A percentile compares a stretch with the other conserved stretches of the same genome.
phyloP scores from a whole-genome alignment of 768 basidiomycete genomes.

The Xerocomellus chrysenteron region DNA sequence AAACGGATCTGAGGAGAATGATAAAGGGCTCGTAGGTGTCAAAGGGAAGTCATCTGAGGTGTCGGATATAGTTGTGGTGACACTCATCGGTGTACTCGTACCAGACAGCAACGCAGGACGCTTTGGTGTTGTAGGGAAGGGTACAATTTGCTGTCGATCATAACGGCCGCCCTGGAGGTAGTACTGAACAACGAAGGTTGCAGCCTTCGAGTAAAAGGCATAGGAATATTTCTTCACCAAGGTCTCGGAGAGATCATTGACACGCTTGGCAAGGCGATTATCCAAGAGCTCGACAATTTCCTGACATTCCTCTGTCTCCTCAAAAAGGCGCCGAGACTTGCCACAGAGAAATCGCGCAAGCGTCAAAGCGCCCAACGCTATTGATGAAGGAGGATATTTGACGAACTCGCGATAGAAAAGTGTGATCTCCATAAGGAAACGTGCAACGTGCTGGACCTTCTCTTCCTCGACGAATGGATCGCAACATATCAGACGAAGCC shows the following conservation, averaged over 20 bases:
- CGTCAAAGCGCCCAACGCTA: conserved; percentile 87
- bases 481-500: conserved; percentile 85
- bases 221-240: conserved; percentile 98
- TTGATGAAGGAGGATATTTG: conserved; percentile 77
- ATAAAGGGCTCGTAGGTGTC: conserved; percentile 72
- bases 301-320: conserved; percentile 81
- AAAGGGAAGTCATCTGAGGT: conserved; percentile 80
- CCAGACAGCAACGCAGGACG: conserved; percentile 43
- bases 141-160: conserved; percentile 41
- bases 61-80: conserved; percentile 71
- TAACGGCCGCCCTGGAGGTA: conserved; percentile 89
- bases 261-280: conserved; percentile 78
- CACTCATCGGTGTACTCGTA: conserved; percentile 72
- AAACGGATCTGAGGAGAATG: conserved; percentile 41
- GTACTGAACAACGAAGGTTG: conserved; percentile 89
- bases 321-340: conserved; percentile 72
- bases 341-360: conserved; percentile 87
- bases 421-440: conserved; percentile 99
- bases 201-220: conserved; percentile 94
- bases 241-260: conserved; percentile 93
- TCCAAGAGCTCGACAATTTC: conserved; percentile 88
- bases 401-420: conserved; percentile 97
- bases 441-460: conserved; percentile 91
- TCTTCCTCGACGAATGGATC: conserved; percentile 76
- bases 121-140: conserved; percentile 65